Base-by-base conservation (phyloP, 129 eudicot species). In the Flaveria brownii region DNA sequence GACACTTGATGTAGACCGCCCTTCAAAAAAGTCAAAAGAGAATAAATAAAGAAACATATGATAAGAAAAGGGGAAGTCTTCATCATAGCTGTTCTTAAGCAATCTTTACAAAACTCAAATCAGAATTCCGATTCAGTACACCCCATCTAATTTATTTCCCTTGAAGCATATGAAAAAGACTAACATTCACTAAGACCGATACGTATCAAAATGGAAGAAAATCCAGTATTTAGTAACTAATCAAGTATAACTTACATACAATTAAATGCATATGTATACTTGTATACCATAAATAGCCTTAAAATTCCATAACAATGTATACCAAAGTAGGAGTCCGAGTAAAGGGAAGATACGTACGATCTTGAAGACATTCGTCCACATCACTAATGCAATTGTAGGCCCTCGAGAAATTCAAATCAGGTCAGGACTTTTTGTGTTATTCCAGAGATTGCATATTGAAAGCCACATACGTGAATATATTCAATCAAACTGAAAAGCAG, bases 301-400 rank as follows among this genome's bases (percentile, higher is more conserved):
- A 30, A 30, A 30, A 30, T 30, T 30, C 25, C 3, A 62, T 14
- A 9, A 74, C 4, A 71, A 74, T 41, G 17, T 49, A 46, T 56
- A 50, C 10, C 68, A 51, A 41, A 28, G 33, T 43, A 57, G 60
- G 57, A 78, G 46, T 41, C 28, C 9, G 30, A 26, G n/a, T 22
- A 18, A 45, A 82, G 36, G 62, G 17, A 76, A 70, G 61, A 71
- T 77, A 85, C 97, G 22, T 83, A 94, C 99, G 5, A 94, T 89
- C 82, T 87, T 91, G 82, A 94, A 94, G 52, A 94, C 89, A 72
- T 94, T 94, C 28, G 99, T 94, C 99, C 99, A 94, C 99, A 94
- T 94, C 75, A 70, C 85, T 68, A 50, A 39, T 54, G 67, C 47
- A 56, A 46, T 70, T 43, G 67, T 59, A 70, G 42, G 20, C 77